Base-by-base conservation (phyloP, 306 rosid genomes). In the Cucumis hystrix region DNA sequence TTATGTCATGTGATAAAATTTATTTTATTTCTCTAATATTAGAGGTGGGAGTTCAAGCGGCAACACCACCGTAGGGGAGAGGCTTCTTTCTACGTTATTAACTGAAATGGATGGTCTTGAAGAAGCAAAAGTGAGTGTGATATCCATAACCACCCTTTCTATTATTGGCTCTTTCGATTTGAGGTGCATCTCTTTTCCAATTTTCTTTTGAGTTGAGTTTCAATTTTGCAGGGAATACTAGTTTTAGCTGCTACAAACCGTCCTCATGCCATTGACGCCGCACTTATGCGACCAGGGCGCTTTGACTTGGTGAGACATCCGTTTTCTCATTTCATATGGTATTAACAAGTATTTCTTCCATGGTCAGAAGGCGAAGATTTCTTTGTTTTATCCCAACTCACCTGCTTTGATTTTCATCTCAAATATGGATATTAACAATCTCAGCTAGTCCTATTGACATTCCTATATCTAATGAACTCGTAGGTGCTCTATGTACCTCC, bases 171-270 rank as follows among this genome's bases (percentile, higher is more conserved):
- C 55, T n/a, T 17, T 17, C 5, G 35, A 10, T 40, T n/a, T 10
- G 9, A 14, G 21, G 13, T 16, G 28, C 75, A 66, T 66, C 20
- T 20, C 33, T 23, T 41, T 70, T 45, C 58, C 33, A n/a, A 4
- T 67, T 67, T 11, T 69, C 28, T 40, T 13, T 18, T 77, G 37
- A 41, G 10, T 77, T 11, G 5, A 20, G 20, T 25, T 35, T 60
- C 57, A n/a, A 25, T 30, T 79, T 77, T 58, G 58, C 72, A 95
- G 98, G 98, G 97, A 79, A 89, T 95, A 68, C 91, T 95, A 81
- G 96, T 95, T 67, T 83, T 95, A 78, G 98, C 98, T 40, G 98
- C 98, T 77, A 95, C 98, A 55, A 95, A 95, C 79, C 98, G 97
- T 77, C 98, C 96, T 81, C 85, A 83, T 70, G 96, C 92, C 64